phyloP scores from a whole-genome alignment of 1,284 basidiomycete species.

The Trametes sp. region DNA sequence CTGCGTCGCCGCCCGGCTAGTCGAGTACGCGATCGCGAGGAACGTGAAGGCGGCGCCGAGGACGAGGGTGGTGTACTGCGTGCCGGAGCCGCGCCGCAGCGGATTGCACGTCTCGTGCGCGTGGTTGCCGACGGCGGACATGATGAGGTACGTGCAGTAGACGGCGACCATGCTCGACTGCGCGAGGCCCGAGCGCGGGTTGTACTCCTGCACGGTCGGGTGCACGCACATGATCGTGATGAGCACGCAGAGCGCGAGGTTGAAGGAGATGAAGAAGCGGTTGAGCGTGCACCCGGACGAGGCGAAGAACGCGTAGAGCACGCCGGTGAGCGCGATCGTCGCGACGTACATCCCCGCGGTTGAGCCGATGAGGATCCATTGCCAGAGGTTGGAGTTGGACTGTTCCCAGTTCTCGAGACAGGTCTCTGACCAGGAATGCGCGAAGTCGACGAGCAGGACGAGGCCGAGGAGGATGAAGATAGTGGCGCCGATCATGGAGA shows the following conservation, averaged over 20 bases:
- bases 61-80: conserved; percentile 88
- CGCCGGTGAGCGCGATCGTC: conserved; percentile 83
- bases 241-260: conserved; percentile 83
- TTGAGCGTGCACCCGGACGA: conserved; percentile 89
- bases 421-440: conserved; percentile 97
- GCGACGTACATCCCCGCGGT: conserved; percentile 89
- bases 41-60: conserved; percentile 97
- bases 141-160: conserved; percentile 96
- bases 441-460: conserved; percentile 98
- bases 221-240: conserved; percentile 88
- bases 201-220: conserved; percentile 90
- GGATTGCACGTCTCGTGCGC: conserved; percentile 91
- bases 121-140: conserved; percentile 95
- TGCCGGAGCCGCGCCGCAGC: conserved; percentile 67
- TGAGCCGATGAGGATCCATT: conserved; percentile 95
- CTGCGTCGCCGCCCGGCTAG: conserved; percentile 94
- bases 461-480: conserved; percentile 97
- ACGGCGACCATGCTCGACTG: conserved; percentile 97
- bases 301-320: conserved; percentile 94
- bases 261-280: conserved; percentile 95
- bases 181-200: conserved; percentile 93
- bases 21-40: conserved; percentile 97
- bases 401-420: conserved; percentile 97
- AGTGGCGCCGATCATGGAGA: conserved; percentile 90
- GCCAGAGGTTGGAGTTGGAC: conserved; percentile 90